Evolutionary conservation across 169 alveolate genomes (phyloP), one percentile per base, ranked within the genome.

Genomic region (Plasmodium cynomolgi): DNA sequence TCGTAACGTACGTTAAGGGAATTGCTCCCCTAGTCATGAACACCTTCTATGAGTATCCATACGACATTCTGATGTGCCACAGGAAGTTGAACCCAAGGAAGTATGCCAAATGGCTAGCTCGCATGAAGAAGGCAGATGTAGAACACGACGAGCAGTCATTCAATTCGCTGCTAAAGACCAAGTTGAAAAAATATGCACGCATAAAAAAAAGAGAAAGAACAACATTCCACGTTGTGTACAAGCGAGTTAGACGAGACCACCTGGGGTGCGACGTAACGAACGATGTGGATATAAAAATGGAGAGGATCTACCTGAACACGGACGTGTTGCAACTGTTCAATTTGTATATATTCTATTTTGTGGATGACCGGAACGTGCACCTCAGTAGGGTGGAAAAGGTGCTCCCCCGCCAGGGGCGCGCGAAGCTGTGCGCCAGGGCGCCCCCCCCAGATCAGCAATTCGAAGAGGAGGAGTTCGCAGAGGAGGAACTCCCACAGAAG

Each of bases 271-370:
- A 80, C 31, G 54, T 88, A 54, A 68, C 26, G 26, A 88, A 88
- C 54, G 47, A 88, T 26, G 20, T 88, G 34, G 8, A 9, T 3
- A 41, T 88, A 26, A 88, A 88, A 79, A 80, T 88, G 3, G 50
- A 79, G 7, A 88, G 58, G 5, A 23, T 88, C 54, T 80, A 9
- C 44, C 58, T 79, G 72, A 58, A 44, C 54, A 58, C 84, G 20
- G 94, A 88, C 47, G 8, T 62, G 8, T 88, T 88, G 37, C 68
- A 88, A 41, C 26, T 88, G 34, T 39, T 23, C 58, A 88, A 80
- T 88, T 88, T 88, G 23, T 88, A 88, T 17, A 58, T 29, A 7
- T 88, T 88, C 73, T 88, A 79, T 41, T 88, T 88, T 88, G 83
- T 88, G 31, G 75, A 29, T 34, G 94, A 88, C 44, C 58, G 47